Conservation (phyloP, 768 basidiomycete species). For the Collybia nuda region DNA sequence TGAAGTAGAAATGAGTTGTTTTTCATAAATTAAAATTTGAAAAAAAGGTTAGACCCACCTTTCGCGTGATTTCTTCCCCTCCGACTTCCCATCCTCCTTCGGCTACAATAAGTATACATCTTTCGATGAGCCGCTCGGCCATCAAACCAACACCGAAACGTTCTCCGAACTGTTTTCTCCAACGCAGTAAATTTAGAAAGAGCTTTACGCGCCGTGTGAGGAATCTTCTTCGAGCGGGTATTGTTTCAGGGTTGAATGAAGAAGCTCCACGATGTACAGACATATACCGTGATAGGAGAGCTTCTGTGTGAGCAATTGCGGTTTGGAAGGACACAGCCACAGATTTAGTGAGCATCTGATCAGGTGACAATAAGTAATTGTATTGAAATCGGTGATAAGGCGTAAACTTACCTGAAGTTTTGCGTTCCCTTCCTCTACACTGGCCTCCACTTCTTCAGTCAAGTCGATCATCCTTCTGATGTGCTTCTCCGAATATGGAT, state of each 20-base stretch:
- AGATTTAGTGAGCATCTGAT: conserved; percentile 58
- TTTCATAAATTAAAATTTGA: background rate
- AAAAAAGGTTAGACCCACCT: conserved; percentile 42
- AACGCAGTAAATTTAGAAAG: conserved; percentile 67
- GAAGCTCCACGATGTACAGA: conserved; percentile 29
- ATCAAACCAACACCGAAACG: conserved; percentile 55
- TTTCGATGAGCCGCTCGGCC: conserved; percentile 54
- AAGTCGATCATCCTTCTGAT: conserved; percentile 68
- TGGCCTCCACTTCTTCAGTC: conserved; percentile 77
- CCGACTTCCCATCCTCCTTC: conserved; percentile 87
- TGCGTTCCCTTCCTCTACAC: conserved; percentile 58
- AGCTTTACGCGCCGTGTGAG: conserved; percentile 70
- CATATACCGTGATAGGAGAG: conserved; percentile 49
- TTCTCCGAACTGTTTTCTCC: conserved; percentile 73
- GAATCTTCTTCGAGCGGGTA: conserved; percentile 70
- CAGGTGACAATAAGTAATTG: background rate
- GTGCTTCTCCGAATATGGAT: conserved; percentile 73
- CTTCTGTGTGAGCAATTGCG: conserved; percentile 52
- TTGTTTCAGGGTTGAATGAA: conserved; percentile 75
- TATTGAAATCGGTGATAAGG: background rate
- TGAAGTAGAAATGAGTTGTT: conserved; percentile 12
- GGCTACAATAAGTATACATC: conserved; percentile 64
- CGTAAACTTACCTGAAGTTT: conserved; percentile 59
- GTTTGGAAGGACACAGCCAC: conserved; percentile 51
- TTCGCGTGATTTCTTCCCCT: conserved; percentile 60